A percentile compares a stretch with the other conserved stretches of the same genome.
These are phyloP conservation scores for Suillus variegatus DNA, from an alignment of 768 basidiomycete genomes.

Conservation along the genomic window DNA sequence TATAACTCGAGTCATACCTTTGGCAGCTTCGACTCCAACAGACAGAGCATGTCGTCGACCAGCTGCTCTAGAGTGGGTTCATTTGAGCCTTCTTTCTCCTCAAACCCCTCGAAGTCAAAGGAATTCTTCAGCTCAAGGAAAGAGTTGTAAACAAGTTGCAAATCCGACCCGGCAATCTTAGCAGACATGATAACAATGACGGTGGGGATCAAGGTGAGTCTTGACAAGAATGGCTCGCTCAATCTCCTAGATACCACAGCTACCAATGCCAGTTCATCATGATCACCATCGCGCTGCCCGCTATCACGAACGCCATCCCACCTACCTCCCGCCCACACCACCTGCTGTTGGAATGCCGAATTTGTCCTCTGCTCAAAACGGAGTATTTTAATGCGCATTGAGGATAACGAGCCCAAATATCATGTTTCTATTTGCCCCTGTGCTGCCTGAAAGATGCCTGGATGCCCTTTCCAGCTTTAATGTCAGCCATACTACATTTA, in stretches of 20 bases:
- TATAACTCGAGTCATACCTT: neutral
- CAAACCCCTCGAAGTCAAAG: neutral
- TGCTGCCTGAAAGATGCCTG: slow-evolving; percentile 78
- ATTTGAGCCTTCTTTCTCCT: neutral
- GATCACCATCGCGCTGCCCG: too few relatives aligned
- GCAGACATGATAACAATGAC: neutral
- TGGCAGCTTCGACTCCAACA: neutral
- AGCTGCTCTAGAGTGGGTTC: neutral
- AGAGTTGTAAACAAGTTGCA: neutral
- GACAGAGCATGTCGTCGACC: neutral
- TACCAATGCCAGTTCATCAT: too few relatives aligned
- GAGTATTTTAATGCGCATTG: too few relatives aligned
- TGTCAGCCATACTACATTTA: slow-evolving; percentile 72
- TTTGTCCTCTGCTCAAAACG: too few relatives aligned
- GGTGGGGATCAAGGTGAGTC: too few relatives aligned
- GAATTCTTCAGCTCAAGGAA: neutral
- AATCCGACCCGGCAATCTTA: neutral
- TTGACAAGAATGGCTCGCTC: too few relatives aligned
- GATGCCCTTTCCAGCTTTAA: slow-evolving; percentile 72
- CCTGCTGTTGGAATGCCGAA: too few relatives aligned
- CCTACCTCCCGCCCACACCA: too few relatives aligned
- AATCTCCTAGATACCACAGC: too few relatives aligned
- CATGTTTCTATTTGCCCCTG: slow-evolving; percentile 50
- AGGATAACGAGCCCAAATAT: neutral
- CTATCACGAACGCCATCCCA: too few relatives aligned